These are phyloP conservation scores for Cyclotella choctawhatcheeana DNA, from an alignment of 108 stramenopile species.

Conservation along the genomic window DNA sequence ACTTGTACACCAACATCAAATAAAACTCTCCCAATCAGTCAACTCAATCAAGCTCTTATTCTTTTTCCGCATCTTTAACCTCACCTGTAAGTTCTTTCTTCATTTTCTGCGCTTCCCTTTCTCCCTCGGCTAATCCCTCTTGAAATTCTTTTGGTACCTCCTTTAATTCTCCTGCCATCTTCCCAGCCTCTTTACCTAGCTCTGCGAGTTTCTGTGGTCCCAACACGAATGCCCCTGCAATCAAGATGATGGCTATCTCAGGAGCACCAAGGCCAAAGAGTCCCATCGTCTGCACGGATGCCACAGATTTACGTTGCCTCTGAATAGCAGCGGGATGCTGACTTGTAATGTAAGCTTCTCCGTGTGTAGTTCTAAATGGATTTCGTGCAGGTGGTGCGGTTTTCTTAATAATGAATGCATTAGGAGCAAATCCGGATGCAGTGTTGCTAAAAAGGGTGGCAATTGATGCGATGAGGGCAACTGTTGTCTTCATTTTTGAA, in stretches of 20 bases:
- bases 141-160: conserved; percentile 96
- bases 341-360: conserved; percentile 36
- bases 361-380: conserved; percentile 36
- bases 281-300: conserved; percentile 84
- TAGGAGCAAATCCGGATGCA: conserved; percentile 45
- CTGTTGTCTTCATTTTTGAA: conserved; percentile 14
- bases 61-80: conserved; percentile 48
- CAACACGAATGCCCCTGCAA: conserved; percentile 92
- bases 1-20: not conserved
- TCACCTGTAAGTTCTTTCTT: conserved; percentile 61
- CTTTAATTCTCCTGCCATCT: conserved; percentile 95
- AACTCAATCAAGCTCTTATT: no score
- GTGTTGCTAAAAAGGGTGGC: conserved; percentile 29
- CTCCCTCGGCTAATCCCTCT: conserved; percentile 91
- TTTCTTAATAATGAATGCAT: conserved; percentile 35
- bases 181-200: conserved; percentile 92
- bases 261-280: conserved; percentile 94
- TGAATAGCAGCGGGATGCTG: conserved; percentile 47
- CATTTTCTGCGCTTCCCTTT: conserved; percentile 68
- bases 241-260: conserved; percentile 90
- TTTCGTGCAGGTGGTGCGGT: conserved; percentile 5
- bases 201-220: conserved; percentile 94
- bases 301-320: conserved; percentile 75
- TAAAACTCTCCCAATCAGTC: no score
- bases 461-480: conserved; percentile 19